A percentile compares a stretch with the other conserved stretches of the same genome.
These are phyloP conservation scores for Biscogniauxia mediterranea DNA, from an alignment of 2,329 filamentous ascomycete species.

Conservation along the genomic window DNA sequence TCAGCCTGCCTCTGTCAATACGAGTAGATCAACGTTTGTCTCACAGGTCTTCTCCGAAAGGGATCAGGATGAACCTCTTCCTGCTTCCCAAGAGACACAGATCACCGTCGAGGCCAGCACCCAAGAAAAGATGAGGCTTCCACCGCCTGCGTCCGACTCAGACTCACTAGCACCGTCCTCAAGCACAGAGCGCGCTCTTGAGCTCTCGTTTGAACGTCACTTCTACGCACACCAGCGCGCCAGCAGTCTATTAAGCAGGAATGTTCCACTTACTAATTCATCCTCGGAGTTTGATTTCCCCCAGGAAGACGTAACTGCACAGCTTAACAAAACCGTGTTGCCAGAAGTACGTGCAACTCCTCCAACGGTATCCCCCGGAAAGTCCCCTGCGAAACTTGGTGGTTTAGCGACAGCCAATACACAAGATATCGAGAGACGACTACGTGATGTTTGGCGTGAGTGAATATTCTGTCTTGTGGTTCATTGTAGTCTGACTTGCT, in stretches of 20 bases:
- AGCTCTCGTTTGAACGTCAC: conserved; percentile 17
- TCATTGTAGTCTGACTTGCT: not conserved
- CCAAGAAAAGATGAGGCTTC: conserved; percentile 19
- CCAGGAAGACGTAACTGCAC: conserved; percentile 2
- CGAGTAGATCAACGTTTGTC: conserved; percentile 33
- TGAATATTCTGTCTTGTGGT: not conserved
- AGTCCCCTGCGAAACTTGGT: not conserved
- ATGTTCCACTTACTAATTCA: conserved; percentile 3
- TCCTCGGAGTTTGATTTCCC: conserved; percentile 12
- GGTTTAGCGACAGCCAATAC: not conserved
- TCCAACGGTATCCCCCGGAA: conserved; percentile 1
- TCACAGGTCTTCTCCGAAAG: conserved; percentile 36
- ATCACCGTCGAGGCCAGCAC: conserved; percentile 33
- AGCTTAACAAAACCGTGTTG: not conserved
- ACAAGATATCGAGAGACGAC: conserved; percentile 20
- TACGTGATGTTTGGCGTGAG: conserved; percentile 31
- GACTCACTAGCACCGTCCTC: conserved; percentile 25
- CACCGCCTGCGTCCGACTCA: conserved; percentile 13
- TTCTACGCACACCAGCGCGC: conserved; percentile 12
- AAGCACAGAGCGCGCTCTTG: conserved; percentile 25
- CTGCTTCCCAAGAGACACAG: conserved; percentile 32
- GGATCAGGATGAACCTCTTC: conserved; percentile 15
- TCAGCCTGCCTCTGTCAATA: conserved; percentile 28
- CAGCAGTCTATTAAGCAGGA: conserved; percentile 3
- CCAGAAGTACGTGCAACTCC: not conserved